Percentiles rank a stretch among this genome's conserved stretches.
phyloP scores from a whole-genome alignment of 805 yeast genomes.

The Kazachstania bromeliacearum region DNA sequence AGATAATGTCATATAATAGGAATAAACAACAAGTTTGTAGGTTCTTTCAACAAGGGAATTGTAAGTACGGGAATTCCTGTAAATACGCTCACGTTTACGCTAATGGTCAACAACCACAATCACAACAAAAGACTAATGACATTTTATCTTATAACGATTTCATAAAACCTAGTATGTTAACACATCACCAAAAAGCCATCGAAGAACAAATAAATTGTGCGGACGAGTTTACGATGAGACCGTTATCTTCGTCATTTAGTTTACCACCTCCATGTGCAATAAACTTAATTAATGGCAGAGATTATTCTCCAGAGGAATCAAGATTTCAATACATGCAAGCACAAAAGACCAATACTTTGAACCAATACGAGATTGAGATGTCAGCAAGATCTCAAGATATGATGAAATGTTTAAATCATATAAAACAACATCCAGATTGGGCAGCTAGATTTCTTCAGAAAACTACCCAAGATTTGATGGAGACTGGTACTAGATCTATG shows the following conservation, averaged over 20 bases:
- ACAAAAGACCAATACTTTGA: constrained; percentile 27
- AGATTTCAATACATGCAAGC: constrained; percentile 41
- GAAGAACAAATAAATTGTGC: constrained; percentile 16
- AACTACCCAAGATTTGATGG: constrained; percentile 29
- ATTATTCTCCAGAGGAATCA: constrained; percentile 45
- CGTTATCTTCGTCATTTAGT: constrained; percentile 39
- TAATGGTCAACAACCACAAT: constrained; percentile 9
- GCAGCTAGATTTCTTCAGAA: constrained; percentile 53
- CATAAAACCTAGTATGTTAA: constrained; percentile 16
- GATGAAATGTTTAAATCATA: constrained; percentile 32
- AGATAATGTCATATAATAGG: constrained; percentile 5
- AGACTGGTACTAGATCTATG: constrained; percentile 17
- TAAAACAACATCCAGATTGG: constrained; percentile 34
- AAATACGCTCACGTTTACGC: constrained; percentile 34
- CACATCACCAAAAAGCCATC: constrained; percentile 24
- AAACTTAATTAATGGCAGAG: constrained; percentile 43
- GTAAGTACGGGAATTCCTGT: constrained; percentile 37
- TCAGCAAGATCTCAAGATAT: constrained; percentile 39
- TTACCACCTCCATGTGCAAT: constrained; percentile 39
- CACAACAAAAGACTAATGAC: constrained; percentile 6
- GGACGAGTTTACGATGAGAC: constrained; percentile 22
- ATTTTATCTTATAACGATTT: constrained; percentile 15
- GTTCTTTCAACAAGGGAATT: constrained; percentile 35
- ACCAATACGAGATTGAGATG: constrained; percentile 35
- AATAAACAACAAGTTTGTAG: constrained; percentile 34